Evolutionary conservation across 2,329 filamentous ascomycete genomes (phyloP).

Genomic region (Colletotrichum euphorbiae): DNA sequence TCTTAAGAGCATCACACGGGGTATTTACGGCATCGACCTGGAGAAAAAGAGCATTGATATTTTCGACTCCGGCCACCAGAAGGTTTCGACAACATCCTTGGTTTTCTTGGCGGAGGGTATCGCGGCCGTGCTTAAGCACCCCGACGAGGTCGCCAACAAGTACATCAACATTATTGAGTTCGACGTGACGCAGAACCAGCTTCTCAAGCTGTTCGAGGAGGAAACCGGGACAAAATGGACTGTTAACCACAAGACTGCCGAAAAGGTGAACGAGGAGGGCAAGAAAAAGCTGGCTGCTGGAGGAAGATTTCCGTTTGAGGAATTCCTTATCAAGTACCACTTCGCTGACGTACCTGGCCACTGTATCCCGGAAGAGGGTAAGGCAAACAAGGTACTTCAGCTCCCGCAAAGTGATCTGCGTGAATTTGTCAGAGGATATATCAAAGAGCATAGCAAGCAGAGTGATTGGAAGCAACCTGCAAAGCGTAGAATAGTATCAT

Average conservation of each 20-base stretch:
- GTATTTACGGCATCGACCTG: slow-evolving; percentile 32
- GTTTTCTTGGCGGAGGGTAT: slow-evolving; percentile 45
- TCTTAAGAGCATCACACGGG: slow-evolving; percentile 26
- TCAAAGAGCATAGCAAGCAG: slow-evolving; percentile 22
- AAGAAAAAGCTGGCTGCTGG: slow-evolving; percentile 51
- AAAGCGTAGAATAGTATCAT: too few relatives aligned
- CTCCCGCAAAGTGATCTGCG: slow-evolving; percentile 31
- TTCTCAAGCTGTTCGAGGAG: slow-evolving; percentile 65
- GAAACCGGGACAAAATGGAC: slow-evolving; percentile 63
- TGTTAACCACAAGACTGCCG: slow-evolving; percentile 52
- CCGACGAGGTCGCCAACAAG: slow-evolving; percentile 66
- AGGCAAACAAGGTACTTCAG: slow-evolving; percentile 34
- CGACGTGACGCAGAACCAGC: slow-evolving; percentile 67
- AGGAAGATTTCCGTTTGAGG: slow-evolving; percentile 41
- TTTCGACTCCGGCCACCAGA: slow-evolving; percentile 32
- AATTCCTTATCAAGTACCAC: slow-evolving; percentile 31
- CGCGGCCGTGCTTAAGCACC: slow-evolving; percentile 59
- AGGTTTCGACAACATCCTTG: slow-evolving; percentile 30
- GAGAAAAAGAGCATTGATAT: slow-evolving; percentile 22
- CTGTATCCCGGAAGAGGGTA: slow-evolving; percentile 33
- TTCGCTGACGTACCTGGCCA: slow-evolving; percentile 31
- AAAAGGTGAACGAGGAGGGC: slow-evolving; percentile 51
- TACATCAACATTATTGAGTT: slow-evolving; percentile 70
- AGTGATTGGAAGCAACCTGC: background rate
- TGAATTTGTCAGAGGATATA: slow-evolving; percentile 17